phyloP scores from a whole-genome alignment of 2,329 filamentous ascomycete species.

The Colletotrichum brevisporum region DNA sequence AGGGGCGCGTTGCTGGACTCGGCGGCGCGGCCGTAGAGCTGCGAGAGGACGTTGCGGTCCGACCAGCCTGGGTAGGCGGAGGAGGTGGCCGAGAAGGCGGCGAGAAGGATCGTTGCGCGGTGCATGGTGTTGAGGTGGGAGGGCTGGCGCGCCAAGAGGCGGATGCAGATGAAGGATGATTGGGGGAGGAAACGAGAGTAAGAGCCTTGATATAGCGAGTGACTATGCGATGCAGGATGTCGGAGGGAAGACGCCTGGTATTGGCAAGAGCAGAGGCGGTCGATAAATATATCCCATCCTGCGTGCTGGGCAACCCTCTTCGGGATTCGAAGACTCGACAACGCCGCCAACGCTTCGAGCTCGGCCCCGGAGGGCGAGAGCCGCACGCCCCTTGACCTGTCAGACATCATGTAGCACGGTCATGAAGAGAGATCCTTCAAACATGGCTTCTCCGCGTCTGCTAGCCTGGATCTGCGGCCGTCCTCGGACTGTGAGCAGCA shows the following conservation, averaged over 20 bases:
- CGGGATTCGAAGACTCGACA: background rate
- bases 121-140: background rate
- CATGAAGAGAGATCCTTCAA: background rate
- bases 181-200: constrained; percentile 7
- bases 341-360: constrained; percentile 1
- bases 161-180: no score
- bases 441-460: background rate
- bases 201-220: constrained; percentile 7
- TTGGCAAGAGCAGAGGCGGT: background rate
- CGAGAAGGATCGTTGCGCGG: constrained; percentile 14
- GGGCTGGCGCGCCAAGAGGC: background rate
- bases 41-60: background rate
- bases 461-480: background rate
- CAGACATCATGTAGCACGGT: constrained; percentile 32
- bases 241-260: background rate
- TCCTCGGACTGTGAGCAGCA: constrained; percentile 13
- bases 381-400: constrained; percentile 11
- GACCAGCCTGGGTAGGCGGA: constrained; percentile 14
- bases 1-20: constrained; percentile 43
- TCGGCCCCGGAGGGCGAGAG: constrained; percentile 16
- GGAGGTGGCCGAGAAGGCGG: constrained; percentile 24
- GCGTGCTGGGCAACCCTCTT: background rate
- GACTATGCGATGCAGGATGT: constrained; percentile 1
- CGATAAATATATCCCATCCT: background rate
- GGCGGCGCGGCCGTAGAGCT: constrained; percentile 8